These are phyloP conservation scores for Ogataea nakhonphanomensis DNA, from an alignment of 805 yeast species.

Conservation along the genomic window DNA sequence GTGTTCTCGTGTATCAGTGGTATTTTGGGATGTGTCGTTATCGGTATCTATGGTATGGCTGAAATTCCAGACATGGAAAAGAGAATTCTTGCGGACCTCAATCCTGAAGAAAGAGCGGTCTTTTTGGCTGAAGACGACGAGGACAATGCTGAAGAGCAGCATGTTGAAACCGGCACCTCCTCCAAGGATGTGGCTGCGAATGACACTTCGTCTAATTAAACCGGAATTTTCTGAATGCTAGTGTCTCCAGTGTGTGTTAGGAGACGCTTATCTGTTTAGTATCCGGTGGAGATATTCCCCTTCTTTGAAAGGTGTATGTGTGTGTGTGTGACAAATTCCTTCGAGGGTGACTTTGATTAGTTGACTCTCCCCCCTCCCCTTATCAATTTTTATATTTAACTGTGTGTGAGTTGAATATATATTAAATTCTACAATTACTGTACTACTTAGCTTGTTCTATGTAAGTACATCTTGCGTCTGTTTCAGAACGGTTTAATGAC, in stretches of 20 bases:
- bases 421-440: no score
- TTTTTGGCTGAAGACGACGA: constrained; percentile 33
- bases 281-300: neutral
- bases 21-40: constrained; percentile 71
- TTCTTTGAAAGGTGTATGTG: constrained; percentile 15
- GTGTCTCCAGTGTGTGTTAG: constrained; percentile 11
- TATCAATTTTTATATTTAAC: neutral
- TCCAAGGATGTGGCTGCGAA: neutral
- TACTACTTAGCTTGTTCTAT: no score
- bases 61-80: constrained; percentile 71
- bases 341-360: constrained; percentile 20
- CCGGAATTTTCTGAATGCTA: no score
- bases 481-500: no score
- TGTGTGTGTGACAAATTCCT: constrained; percentile 10
- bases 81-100: constrained; percentile 55
- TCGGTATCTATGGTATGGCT: constrained; percentile 80
- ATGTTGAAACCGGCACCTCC: constrained; percentile 11
- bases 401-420: constrained; percentile 2
- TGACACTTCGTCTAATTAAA: neutral
- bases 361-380: constrained; percentile 17
- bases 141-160: constrained; percentile 12
- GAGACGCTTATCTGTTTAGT: neutral
- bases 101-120: constrained; percentile 41
- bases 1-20: constrained; percentile 89
- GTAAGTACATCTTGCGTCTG: no score